These are phyloP conservation scores for Ceratobasidium sp. DNA, from an alignment of 1,284 basidiomycete genomes.

Conservation along the genomic window DNA sequence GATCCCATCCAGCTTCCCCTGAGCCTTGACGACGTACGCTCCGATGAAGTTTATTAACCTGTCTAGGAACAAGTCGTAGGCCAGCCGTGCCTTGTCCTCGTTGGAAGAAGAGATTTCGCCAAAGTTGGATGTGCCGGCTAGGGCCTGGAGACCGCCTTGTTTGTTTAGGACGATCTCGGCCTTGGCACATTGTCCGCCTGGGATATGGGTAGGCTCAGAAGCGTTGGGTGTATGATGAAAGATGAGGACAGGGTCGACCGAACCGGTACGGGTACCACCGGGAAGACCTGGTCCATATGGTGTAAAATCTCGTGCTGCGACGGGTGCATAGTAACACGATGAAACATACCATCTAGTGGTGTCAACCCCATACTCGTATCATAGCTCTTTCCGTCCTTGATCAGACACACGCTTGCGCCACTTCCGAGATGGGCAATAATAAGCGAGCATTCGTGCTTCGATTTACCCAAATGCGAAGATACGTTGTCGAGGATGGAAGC, in stretches of 20 bases:
- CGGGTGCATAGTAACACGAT: not conserved
- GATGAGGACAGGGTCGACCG: slow-evolving; percentile 85
- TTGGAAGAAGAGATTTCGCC: slow-evolving; percentile 66
- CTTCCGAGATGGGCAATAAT: slow-evolving; percentile 89
- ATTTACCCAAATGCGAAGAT: slow-evolving; percentile 69
- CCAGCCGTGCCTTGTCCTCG: slow-evolving; percentile 57
- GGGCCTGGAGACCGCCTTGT: slow-evolving; percentile 73
- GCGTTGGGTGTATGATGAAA: slow-evolving; percentile 85
- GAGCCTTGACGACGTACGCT: slow-evolving; percentile 80
- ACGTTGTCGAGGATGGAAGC: slow-evolving; percentile 64
- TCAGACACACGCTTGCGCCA: slow-evolving; percentile 84
- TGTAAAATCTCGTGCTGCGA: not conserved
- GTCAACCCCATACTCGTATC: slow-evolving; percentile 90
- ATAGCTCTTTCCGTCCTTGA: slow-evolving; percentile 77
- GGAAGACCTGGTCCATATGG: slow-evolving; percentile 70
- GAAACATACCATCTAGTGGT: slow-evolving; percentile 69
- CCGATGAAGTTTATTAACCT: slow-evolving; percentile 79
- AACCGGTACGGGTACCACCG: slow-evolving; percentile 87
- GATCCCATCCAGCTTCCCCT: slow-evolving; percentile 76
- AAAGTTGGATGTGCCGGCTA: slow-evolving; percentile 85
- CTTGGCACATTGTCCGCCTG: slow-evolving; percentile 4
- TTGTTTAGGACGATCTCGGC: slow-evolving; percentile 51
- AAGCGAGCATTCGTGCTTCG: slow-evolving; percentile 68
- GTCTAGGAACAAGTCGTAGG: slow-evolving; percentile 83
- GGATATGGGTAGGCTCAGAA: slow-evolving; percentile 76